Base-by-base conservation (phyloP, 768 basidiomycete genomes). In the Pisolithus albus region DNA sequence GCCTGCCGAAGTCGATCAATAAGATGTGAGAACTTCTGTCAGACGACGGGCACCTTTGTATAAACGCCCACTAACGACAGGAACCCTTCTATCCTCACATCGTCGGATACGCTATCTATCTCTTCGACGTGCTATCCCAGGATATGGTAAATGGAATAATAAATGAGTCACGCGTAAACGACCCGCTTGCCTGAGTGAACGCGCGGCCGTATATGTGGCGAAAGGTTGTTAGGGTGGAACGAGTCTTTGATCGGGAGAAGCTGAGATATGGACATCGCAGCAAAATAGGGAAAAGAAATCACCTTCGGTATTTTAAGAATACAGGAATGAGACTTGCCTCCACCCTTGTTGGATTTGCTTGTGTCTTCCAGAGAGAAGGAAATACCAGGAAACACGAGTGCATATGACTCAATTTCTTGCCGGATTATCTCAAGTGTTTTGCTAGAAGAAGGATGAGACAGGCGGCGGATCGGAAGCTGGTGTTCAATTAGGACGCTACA, bases 381-480 rank as follows among this genome's bases (percentile, higher is more conserved):
- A 11, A 92, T 83, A 5, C 73, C 56, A 1, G 87, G 86, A 55
- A 84, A 89, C 15, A 88, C 75, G 8, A 95, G 70, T 0, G 89
- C 84, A 55, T 84, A 81, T 7, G 72, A 67, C 68, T 92, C 88
- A 26, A 94, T 64, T 57, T 90, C 84, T 60, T 76, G 79, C 51
- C 82, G 82, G 54, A 92, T 76, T 15, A 79, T 64, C 24, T 89
- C 84, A 38, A 88, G 61, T 3, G 86, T 85, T 50, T 79, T 75
- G 16, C 72, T 51, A 34, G 81, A 62, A 21, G 80, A 68, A 13
- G 81, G 75, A 67, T 92, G 88, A 0, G 89, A 82, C 24, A 73
- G 74, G 38, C 90, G 80, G 52, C 91, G 84, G 55, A 93, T 80
- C 32, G 91, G 91, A 40, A 92, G 78, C 91, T 92, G 58, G 23